These are phyloP conservation scores for Turritis glabra DNA, from an alignment of 345 rosid species.

Conservation along the genomic window DNA sequence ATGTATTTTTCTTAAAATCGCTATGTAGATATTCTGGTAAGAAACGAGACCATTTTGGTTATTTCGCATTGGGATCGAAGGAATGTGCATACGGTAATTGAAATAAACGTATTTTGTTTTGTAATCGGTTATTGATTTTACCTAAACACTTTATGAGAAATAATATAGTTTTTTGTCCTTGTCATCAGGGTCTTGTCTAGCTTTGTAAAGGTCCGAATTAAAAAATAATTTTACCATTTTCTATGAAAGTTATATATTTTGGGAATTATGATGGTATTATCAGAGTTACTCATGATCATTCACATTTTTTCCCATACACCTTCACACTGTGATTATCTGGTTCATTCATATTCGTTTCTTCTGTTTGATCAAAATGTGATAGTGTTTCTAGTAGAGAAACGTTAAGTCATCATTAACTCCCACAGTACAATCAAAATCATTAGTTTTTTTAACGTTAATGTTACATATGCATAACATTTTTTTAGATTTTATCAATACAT, in stretches of 20 bases:
- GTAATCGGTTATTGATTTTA: background rate
- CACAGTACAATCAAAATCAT: background rate
- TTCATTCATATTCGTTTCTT: background rate
- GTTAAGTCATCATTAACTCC: background rate
- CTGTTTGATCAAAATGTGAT: background rate
- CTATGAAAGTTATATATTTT: no score
- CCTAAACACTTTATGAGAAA: background rate
- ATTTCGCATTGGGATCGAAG: background rate
- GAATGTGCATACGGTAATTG: background rate
- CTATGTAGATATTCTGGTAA: background rate
- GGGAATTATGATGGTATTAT: background rate
- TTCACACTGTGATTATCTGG: background rate
- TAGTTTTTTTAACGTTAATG: background rate
- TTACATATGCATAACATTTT: background rate
- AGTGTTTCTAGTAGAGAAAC: background rate
- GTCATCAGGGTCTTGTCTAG: slow-evolving; percentile 9
- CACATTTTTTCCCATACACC: background rate
- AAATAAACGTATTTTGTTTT: background rate
- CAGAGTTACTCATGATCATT: no score
- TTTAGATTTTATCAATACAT: background rate
- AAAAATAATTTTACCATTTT: background rate
- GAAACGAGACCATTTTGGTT: slow-evolving; percentile 14
- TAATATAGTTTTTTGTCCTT: slow-evolving; percentile 8
- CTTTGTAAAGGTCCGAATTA: background rate
- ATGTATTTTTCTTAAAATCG: background rate